Conservation (phyloP, 1,284 basidiomycete species). For the Rhodotorula sp. region DNA sequence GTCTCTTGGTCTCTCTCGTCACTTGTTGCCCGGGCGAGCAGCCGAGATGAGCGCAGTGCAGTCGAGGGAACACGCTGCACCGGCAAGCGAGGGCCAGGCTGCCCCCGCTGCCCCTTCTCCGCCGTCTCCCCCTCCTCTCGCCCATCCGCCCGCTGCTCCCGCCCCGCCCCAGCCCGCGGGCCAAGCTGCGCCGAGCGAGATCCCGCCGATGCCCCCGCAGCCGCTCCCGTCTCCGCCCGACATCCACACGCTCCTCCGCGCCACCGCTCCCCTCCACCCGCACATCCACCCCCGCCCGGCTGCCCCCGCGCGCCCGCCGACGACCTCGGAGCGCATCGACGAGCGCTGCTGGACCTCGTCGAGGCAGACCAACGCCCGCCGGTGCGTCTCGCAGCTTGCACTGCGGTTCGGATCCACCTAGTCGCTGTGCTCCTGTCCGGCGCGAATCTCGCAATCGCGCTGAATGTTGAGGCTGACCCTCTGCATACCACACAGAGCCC, state of each 20-base stretch:
- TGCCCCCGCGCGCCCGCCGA: neutral
- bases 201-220: conserved; percentile 8
- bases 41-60: too few species aligned
- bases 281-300: neutral
- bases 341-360: conserved; percentile 35
- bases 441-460: too few species aligned
- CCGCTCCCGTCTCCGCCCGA: conserved; percentile 2
- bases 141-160: neutral
- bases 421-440: too few species aligned
- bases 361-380: conserved; percentile 35
- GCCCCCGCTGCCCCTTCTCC: too few species aligned
- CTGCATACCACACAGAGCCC: conserved; percentile 12
- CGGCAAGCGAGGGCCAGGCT: too few species aligned
- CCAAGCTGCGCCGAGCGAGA: neutral
- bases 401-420: neutral
- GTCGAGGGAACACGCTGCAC: too few species aligned
- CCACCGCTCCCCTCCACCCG: neutral
- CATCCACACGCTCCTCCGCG: conserved; percentile 11
- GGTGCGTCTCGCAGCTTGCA: conserved; percentile 7
- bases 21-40: too few species aligned
- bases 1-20: too few species aligned
- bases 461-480: neutral
- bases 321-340: conserved; percentile 24
- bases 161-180: too few species aligned
- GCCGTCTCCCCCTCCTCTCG: neutral